Conservation (phyloP, 345 rosid species). For the Acer campestre region DNA sequence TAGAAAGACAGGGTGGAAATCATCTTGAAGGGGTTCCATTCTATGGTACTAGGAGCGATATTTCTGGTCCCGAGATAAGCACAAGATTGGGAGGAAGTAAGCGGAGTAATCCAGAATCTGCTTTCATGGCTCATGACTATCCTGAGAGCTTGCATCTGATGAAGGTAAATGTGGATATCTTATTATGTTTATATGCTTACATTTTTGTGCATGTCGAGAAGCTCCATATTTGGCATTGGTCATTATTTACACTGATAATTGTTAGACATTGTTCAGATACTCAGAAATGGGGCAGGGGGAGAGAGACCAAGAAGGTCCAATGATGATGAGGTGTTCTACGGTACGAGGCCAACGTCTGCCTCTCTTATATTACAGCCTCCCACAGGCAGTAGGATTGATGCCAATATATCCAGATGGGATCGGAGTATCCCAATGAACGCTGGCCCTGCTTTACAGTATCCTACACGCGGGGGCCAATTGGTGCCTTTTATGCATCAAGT, state of each 20-base stretch:
- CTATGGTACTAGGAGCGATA: constrained; percentile 70
- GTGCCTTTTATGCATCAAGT: constrained; percentile 66
- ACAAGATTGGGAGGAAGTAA: constrained; percentile 67
- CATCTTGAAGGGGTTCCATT: constrained; percentile 88
- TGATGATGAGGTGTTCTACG: constrained; percentile 51
- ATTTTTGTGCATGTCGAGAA: constrained; percentile 9
- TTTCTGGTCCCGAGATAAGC: constrained; percentile 66
- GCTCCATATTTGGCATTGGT: constrained; percentile 5
- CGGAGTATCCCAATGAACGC: constrained; percentile 42
- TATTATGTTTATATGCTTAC: constrained; percentile 1
- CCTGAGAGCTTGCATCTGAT: constrained; percentile 75
- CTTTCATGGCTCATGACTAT: constrained; percentile 61
- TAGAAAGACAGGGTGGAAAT: constrained; percentile 64
- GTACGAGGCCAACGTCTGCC: constrained; percentile 52
- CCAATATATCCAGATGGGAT: constrained; percentile 54
- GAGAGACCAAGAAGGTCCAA: constrained; percentile 51
- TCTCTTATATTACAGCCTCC: constrained; percentile 56
- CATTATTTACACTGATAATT: constrained; percentile 8
- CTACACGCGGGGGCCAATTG: constrained; percentile 62
- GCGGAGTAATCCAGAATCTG: constrained; percentile 76
- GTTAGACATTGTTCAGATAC: constrained; percentile 48
- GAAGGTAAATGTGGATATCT: constrained; percentile 52
- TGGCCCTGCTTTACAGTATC: constrained; percentile 53
- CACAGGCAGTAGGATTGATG: constrained; percentile 45
- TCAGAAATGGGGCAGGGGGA: constrained; percentile 58